Percentiles rank a stretch among this genome's conserved stretches.
These are phyloP conservation scores for Crucibulum laeve DNA, from an alignment of 768 basidiomycete species.

Conservation along the genomic window DNA sequence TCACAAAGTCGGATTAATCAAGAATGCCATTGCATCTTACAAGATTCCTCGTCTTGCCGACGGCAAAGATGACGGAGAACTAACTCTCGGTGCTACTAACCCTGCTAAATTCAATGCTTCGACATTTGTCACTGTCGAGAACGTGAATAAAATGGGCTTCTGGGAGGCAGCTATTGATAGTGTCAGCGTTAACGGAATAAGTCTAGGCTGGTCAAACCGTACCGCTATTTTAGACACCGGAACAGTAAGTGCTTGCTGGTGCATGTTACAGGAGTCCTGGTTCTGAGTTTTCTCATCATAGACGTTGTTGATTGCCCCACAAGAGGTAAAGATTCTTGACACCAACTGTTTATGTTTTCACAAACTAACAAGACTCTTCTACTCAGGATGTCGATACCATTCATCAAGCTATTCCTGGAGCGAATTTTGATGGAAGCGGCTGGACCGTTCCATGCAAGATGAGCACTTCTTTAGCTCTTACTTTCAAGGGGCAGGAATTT, in stretches of 20 bases:
- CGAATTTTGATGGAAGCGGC: slow-evolving; percentile 36
- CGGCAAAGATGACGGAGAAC: slow-evolving; percentile 67
- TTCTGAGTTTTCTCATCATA: too few species aligned
- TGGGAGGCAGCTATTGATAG: slow-evolving; percentile 72
- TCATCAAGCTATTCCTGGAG: slow-evolving; percentile 38
- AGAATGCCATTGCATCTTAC: slow-evolving; percentile 68
- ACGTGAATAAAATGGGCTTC: slow-evolving; percentile 67
- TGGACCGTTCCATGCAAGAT: slow-evolving; percentile 49
- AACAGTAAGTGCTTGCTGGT: too few species aligned
- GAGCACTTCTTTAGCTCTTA: slow-evolving; percentile 36
- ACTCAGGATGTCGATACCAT: slow-evolving; percentile 31
- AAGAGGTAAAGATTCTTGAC: background rate
- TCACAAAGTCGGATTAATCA: slow-evolving; percentile 50
- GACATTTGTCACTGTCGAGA: slow-evolving; percentile 56
- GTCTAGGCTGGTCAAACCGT: slow-evolving; percentile 49
- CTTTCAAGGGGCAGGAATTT: slow-evolving; percentile 42
- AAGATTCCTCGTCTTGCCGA: slow-evolving; percentile 76
- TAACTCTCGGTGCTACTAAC: slow-evolving; percentile 78
- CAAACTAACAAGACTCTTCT: slow-evolving; percentile 48
- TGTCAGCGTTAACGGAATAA: slow-evolving; percentile 53
- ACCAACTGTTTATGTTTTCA: slow-evolving; percentile 11
- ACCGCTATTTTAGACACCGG: slow-evolving; percentile 71
- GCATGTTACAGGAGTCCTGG: too few species aligned
- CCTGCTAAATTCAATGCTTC: slow-evolving; percentile 56
- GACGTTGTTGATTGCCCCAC: too few species aligned